Evolutionary conservation across 768 basidiomycete species (phyloP).

Genomic region (Tephrocybe sp.): DNA sequence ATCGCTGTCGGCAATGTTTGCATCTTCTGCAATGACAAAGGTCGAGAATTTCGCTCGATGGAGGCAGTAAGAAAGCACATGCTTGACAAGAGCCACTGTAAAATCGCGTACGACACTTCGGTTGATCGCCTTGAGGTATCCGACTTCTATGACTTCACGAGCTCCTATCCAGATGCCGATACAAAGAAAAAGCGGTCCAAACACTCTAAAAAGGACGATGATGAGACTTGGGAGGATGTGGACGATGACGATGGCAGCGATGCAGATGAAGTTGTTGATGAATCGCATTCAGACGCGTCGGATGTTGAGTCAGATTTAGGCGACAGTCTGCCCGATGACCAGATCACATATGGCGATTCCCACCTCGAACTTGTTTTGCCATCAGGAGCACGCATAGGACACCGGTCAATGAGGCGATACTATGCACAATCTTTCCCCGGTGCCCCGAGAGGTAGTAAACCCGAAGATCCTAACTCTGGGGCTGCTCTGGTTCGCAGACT

Average conservation of each 20-base stretch:
- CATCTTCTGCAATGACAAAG: conserved; percentile 83
- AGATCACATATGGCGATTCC: conserved; percentile 77
- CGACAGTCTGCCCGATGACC: conserved; percentile 47
- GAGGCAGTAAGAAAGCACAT: conserved; percentile 95
- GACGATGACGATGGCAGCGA: conserved; percentile 44
- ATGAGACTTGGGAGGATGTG: conserved; percentile 36
- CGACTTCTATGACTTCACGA: conserved; percentile 91
- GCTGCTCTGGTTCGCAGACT: conserved; percentile 75
- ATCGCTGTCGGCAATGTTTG: conserved; percentile 92
- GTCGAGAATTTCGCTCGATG: conserved; percentile 78
- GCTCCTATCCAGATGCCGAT: conserved; percentile 66
- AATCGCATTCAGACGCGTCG: conserved; percentile 31
- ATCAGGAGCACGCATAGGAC: conserved; percentile 90
- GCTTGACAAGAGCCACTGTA: conserved; percentile 95
- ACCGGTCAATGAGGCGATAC: conserved; percentile 83
- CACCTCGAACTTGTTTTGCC: conserved; percentile 89
- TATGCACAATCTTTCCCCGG: conserved; percentile 79
- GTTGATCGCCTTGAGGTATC: conserved; percentile 82
- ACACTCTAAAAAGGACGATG: conserved; percentile 19
- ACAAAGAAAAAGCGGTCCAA: conserved; percentile 24
- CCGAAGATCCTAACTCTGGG: conserved; percentile 69
- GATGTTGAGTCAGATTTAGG: conserved; percentile 36
- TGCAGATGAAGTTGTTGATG: conserved; percentile 45
- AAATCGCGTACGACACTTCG: conserved; percentile 86
- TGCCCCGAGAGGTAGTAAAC: conserved; percentile 36